Conservation (phyloP, 2,329 filamentous ascomycete species). For the Pezicula neosporulosa region DNA sequence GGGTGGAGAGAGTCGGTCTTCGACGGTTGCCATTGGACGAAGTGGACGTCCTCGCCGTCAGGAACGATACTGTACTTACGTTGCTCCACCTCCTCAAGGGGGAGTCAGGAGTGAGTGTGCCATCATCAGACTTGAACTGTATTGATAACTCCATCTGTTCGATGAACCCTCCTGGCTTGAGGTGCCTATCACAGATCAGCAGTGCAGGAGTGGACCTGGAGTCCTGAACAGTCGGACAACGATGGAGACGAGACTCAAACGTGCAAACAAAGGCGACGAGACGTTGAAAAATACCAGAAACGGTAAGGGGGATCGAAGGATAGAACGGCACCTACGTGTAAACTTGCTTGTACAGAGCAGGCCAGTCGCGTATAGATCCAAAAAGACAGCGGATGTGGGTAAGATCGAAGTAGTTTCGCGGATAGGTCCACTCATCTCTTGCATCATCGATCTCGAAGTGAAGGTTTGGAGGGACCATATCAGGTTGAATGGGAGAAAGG, state of each 20-base stretch:
- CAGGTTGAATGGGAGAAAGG: conserved; percentile 32
- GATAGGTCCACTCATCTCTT: conserved; percentile 37
- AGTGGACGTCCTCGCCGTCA: neutral
- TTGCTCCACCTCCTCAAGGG: conserved; percentile 37
- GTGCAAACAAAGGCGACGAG: neutral
- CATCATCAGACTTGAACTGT: conserved; percentile 40
- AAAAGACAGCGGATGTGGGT: conserved; percentile 56
- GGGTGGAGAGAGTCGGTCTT: neutral
- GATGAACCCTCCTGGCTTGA: conserved; percentile 34
- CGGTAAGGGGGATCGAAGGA: conserved; percentile 11
- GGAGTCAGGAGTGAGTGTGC: conserved; percentile 34
- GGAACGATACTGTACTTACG: conserved; percentile 4
- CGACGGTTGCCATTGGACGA: neutral
- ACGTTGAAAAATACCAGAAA: neutral
- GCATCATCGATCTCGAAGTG: conserved; percentile 64
- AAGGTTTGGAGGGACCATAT: conserved; percentile 56
- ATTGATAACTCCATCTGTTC: conserved; percentile 26
- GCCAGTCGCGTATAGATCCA: conserved; percentile 55
- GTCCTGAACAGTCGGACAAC: neutral
- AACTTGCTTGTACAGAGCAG: conserved; percentile 46
- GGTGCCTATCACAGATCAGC: conserved; percentile 23
- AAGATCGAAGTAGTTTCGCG: conserved; percentile 50
- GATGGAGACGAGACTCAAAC: neutral
- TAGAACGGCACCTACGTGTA: conserved; percentile 34
- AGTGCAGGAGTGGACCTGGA: neutral